These are phyloP conservation scores for Barnettozyma vustinii DNA, from an alignment of 805 yeast species.

Conservation along the genomic window DNA sequence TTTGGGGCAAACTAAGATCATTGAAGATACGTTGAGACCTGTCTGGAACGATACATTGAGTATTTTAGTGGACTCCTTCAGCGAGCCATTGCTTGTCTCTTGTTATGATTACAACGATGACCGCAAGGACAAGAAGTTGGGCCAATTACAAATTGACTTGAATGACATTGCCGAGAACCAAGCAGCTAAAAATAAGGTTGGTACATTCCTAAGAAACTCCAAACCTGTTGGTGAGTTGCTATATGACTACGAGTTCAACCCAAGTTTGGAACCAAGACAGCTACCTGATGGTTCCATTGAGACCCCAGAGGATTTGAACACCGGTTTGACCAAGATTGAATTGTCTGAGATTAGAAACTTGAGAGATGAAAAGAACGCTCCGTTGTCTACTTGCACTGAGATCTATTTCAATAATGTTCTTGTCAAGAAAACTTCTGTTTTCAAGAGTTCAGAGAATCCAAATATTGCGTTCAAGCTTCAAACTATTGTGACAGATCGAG, in stretches of 20 bases:
- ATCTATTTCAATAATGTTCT: slow-evolving; percentile 58
- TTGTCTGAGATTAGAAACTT: slow-evolving; percentile 54
- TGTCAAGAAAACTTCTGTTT: slow-evolving; percentile 50
- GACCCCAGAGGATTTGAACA: slow-evolving; percentile 88
- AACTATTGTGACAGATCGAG: slow-evolving; percentile 65
- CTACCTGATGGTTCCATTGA: slow-evolving; percentile 74
- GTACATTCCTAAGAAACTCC: slow-evolving; percentile 72
- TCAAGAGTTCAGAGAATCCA: slow-evolving; percentile 61
- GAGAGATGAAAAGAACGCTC: slow-evolving; percentile 34
- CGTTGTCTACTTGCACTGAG: slow-evolving; percentile 64
- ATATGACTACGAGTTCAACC: slow-evolving; percentile 71
- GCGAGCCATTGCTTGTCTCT: slow-evolving; percentile 76
- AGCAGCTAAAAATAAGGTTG: slow-evolving; percentile 41
- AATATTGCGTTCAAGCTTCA: slow-evolving; percentile 60
- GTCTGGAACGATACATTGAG: slow-evolving; percentile 78
- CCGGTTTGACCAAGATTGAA: slow-evolving; percentile 80
- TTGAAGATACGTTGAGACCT: slow-evolving; percentile 64
- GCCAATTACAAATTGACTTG: slow-evolving; percentile 68
- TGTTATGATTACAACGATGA: slow-evolving; percentile 74
- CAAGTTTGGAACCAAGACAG: slow-evolving; percentile 56
- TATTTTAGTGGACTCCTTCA: slow-evolving; percentile 63
- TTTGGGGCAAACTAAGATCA: slow-evolving; percentile 64
- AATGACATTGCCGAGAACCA: slow-evolving; percentile 54
- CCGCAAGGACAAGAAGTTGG: slow-evolving; percentile 76
- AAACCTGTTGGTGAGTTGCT: slow-evolving; percentile 72